Percentiles rank a stretch among this genome's conserved stretches.
These are phyloP conservation scores for Themeda triandra DNA, from an alignment of 176 grass and related monocot genomes.

Conservation along the genomic window DNA sequence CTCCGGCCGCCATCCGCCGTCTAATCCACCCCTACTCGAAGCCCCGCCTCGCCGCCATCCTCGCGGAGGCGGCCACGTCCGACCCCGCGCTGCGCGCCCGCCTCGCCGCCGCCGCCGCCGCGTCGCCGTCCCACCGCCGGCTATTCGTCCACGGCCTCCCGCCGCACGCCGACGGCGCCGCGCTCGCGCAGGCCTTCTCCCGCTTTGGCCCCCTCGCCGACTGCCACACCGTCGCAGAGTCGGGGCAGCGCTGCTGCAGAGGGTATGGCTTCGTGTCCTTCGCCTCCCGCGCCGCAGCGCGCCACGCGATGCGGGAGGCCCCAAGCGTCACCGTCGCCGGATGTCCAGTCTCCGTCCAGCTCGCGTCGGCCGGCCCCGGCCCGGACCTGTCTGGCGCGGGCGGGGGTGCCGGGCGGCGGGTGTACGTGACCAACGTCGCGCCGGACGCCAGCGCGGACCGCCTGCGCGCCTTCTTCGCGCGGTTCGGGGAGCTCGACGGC, in stretches of 20 bases:
- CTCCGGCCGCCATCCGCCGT: slow-evolving; percentile 14
- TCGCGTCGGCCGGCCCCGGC: slow-evolving; percentile 32
- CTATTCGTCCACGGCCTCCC: slow-evolving; percentile 70
- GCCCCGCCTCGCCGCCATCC: slow-evolving; percentile 54
- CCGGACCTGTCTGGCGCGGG: not conserved
- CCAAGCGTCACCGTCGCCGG: slow-evolving; percentile 34
- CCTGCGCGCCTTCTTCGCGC: slow-evolving; percentile 51
- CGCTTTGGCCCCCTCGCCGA: slow-evolving; percentile 35
- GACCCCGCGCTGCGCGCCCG: slow-evolving; percentile 40
- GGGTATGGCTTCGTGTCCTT: slow-evolving; percentile 76
- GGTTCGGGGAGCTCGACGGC: slow-evolving; percentile 66
- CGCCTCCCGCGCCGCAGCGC: slow-evolving; percentile 40
- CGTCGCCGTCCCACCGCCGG: slow-evolving; percentile 44
- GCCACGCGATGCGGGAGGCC: slow-evolving; percentile 28
- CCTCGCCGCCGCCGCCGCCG: slow-evolving; percentile 38
- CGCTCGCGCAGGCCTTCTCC: slow-evolving; percentile 33
- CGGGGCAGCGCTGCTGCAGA: slow-evolving; percentile 38
- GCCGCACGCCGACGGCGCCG: slow-evolving; percentile 27
- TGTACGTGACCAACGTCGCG: slow-evolving; percentile 75
- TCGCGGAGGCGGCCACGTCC: slow-evolving; percentile 29
- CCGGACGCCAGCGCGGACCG: slow-evolving; percentile 45
- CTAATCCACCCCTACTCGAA: slow-evolving; percentile 52
- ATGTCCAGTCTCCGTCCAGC: slow-evolving; percentile 38
- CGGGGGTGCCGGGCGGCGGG: slow-evolving; percentile 26
- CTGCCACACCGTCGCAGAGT: slow-evolving; percentile 48